phyloP scores from a whole-genome alignment of 345 rosid genomes.

The Pistacia vera region DNA sequence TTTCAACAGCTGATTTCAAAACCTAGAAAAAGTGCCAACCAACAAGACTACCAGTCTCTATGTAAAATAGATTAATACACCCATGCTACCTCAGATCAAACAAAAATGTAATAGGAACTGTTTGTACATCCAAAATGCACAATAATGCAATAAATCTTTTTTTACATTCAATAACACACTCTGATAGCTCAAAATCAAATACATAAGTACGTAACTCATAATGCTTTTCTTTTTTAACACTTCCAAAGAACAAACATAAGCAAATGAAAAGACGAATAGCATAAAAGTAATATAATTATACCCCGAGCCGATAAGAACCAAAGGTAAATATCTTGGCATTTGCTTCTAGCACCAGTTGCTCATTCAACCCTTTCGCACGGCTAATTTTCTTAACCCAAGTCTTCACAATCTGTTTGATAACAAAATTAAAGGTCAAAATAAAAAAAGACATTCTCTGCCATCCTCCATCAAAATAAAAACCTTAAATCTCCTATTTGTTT shows the following conservation, averaged over 20 bases:
- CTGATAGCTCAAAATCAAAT: too few relatives aligned
- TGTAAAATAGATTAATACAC: background rate
- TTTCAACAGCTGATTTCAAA: background rate
- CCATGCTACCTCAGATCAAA: background rate
- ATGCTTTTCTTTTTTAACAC: background rate
- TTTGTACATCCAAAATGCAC: too few relatives aligned
- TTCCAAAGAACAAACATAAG: background rate
- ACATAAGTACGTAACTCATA: too few relatives aligned
- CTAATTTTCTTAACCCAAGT: constrained; percentile 84
- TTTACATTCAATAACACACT: too few relatives aligned
- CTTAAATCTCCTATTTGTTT: background rate
- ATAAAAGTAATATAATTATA: constrained; percentile 36
- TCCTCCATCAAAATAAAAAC: constrained; percentile 1
- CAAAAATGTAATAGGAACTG: background rate
- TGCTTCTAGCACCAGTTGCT: constrained; percentile 89
- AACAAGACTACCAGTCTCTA: background rate
- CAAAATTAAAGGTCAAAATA: constrained; percentile 21
- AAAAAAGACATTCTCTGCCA: background rate
- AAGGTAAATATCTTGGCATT: constrained; percentile 98
- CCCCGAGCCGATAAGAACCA: constrained; percentile 99
- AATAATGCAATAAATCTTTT: too few relatives aligned
- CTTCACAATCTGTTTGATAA: constrained; percentile 77
- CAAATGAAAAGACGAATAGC: constrained; percentile 5
- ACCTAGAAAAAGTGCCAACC: background rate
- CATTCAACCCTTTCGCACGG: constrained; percentile 82